These are phyloP conservation scores for Samsoniella hepiali DNA, from an alignment of 2,329 filamentous ascomycete species.

Conservation along the genomic window DNA sequence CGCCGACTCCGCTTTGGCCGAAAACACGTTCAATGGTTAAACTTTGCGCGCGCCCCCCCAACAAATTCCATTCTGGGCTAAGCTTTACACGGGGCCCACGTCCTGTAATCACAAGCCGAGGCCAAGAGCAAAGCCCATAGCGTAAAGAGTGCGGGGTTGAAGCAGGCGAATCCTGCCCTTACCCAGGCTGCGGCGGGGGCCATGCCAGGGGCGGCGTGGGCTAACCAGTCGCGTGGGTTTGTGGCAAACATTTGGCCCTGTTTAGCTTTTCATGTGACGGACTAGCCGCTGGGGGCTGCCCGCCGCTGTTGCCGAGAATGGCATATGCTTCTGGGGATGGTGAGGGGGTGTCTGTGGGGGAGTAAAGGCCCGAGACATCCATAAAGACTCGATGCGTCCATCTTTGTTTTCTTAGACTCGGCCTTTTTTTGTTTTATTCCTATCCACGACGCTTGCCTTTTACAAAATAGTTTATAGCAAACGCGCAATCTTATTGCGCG, in stretches of 20 bases:
- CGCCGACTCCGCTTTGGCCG: background rate
- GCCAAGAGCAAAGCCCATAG: background rate
- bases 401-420: background rate
- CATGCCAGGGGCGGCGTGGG: background rate
- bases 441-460: background rate
- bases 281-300: background rate
- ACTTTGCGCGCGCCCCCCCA: background rate
- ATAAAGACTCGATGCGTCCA: background rate
- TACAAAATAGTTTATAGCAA: background rate
- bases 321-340: background rate
- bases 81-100: background rate
- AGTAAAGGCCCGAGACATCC: background rate
- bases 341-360: background rate
- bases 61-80: background rate
- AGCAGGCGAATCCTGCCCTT: background rate
- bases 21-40: background rate
- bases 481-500: background rate
- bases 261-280: slow-evolving; percentile 14
- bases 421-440: background rate
- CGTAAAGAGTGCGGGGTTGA: slow-evolving; percentile 8
- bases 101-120: background rate
- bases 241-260: background rate
- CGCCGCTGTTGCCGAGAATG: background rate
- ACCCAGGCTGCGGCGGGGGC: slow-evolving; percentile 9
- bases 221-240: background rate